Percentiles rank a stretch among this genome's conserved stretches.
Evolutionary conservation across 129 eudicot species (phyloP).

Genomic region (Flaveria bidentis): DNA sequence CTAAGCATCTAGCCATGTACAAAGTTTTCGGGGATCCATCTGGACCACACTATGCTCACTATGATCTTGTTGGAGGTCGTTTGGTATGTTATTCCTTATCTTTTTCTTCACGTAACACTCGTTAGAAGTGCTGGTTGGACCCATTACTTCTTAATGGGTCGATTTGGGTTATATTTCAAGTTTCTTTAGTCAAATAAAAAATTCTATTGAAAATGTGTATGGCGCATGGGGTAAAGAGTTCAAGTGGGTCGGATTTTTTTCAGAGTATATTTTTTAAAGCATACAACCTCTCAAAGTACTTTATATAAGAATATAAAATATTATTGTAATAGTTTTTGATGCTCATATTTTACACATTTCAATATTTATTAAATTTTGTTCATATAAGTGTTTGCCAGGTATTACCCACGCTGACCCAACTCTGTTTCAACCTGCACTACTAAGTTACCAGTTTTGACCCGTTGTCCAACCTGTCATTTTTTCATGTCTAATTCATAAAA

Average conservation of each 20-base stretch:
- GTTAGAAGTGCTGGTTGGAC: background rate
- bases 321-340: background rate
- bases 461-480: background rate
- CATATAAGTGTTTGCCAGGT: background rate
- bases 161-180: background rate
- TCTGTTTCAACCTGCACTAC: too few species aligned
- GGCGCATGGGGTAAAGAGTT: background rate
- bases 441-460: background rate
- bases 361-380: background rate
- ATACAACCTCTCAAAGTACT: background rate
- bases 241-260: background rate
- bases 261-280: background rate
- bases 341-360: background rate
- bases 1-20: conserved; percentile 50
- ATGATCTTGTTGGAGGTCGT: conserved; percentile 79
- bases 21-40: conserved; percentile 66
- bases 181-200: background rate
- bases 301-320: background rate
- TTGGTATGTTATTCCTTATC: conserved; percentile 49
- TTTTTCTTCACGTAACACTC: background rate
- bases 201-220: background rate
- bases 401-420: background rate
- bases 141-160: background rate
- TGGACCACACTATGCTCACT: conserved; percentile 83
- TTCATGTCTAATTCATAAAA: background rate